Evolutionary conservation across 75 land plant genomes (phyloP), one percentile per base, ranked within the genome.

Genomic region (Isoetes taiwanensis): DNA sequence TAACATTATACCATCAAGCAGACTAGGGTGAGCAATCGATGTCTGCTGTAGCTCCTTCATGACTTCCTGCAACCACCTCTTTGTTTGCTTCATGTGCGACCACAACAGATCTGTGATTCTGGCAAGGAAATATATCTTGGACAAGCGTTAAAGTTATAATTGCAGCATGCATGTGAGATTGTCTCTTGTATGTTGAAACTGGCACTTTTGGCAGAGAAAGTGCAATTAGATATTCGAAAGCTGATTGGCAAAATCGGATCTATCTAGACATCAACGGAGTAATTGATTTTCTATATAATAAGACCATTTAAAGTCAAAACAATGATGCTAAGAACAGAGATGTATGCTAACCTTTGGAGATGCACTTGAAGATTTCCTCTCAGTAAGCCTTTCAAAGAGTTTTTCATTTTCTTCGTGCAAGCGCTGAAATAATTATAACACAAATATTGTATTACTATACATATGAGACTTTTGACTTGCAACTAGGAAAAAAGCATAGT

Each of bases 331-430:
- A 19, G 4, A 19, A 6, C 16, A 19, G 50, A 8, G 16, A 8
- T 16, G 16, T 8, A 46, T 16, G 19, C 16, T 5, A 19, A 46
- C 50, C 50, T 46, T 46, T 46, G 50, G 50, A 6, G 50, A 46
- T n/a, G n/a, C n/a, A n/a, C n/a, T n/a, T 6, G 25, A 46, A 8
- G 16, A 19, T 6, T n/a, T n/a, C 5, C 16, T 46, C 12, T 46
- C 50, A 8, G 50, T 46, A n/a, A 46, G 50, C n/a, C 50, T 16
- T n/a, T 46, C 25, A 46, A 46, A 46, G n/a, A 46, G 50, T n/a
- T 46, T 46, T 23, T 46, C 50, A n/a, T 46, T 46, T 46, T 46
- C 50, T 23, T 46, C 50, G 19, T 46, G 50, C 16, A 46, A 46
- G 5, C 50, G 50, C 50, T 46, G 50, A 37, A 37, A 14, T 37